phyloP scores from a whole-genome alignment of 768 basidiomycete genomes.

The Tulasnella sp. region DNA sequence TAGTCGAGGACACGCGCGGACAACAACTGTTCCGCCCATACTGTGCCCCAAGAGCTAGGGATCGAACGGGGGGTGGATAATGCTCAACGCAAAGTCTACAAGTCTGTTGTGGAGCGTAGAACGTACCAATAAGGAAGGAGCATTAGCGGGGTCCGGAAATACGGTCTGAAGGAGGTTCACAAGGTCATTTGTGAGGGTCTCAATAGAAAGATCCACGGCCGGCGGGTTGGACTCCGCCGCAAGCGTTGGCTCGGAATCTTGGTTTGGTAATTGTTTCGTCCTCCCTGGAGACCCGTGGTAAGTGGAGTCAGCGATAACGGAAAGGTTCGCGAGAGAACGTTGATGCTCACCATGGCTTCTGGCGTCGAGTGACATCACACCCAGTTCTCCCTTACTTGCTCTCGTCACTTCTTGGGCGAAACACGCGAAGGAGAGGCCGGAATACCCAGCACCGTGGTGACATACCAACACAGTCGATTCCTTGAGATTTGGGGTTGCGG shows the following conservation, averaged over 20 bases:
- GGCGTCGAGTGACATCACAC: slow-evolving; percentile 71
- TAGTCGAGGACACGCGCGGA: slow-evolving; percentile 53
- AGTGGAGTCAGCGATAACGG: background rate
- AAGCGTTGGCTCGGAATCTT: slow-evolving; percentile 25
- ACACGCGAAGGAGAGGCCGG: slow-evolving; percentile 79
- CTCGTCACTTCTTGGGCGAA: slow-evolving; percentile 67
- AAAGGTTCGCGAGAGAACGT: background rate
- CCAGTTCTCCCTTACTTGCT: slow-evolving; percentile 55
- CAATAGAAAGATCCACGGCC: slow-evolving; percentile 52
- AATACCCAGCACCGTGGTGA: slow-evolving; percentile 92
- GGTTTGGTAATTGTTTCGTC: slow-evolving; percentile 36
- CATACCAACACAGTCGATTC: slow-evolving; percentile 69
- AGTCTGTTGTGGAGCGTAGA: background rate
- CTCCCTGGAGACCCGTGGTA: slow-evolving; percentile 39
- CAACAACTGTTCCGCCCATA: slow-evolving; percentile 89
- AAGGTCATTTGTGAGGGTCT: slow-evolving; percentile 61
- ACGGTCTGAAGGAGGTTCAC: slow-evolving; percentile 52
- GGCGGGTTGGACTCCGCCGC: background rate
- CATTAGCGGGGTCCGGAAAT: slow-evolving; percentile 47
- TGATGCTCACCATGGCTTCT: slow-evolving; percentile 65
- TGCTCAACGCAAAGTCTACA: too few relatives aligned
- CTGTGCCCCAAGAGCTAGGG: slow-evolving; percentile 80
- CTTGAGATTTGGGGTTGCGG: background rate
- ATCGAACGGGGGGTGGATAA: background rate
- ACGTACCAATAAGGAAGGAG: slow-evolving; percentile 67